These are phyloP conservation scores for Calonectria pseudoturangicola DNA, from an alignment of 2,329 filamentous ascomycete genomes.

Conservation along the genomic window DNA sequence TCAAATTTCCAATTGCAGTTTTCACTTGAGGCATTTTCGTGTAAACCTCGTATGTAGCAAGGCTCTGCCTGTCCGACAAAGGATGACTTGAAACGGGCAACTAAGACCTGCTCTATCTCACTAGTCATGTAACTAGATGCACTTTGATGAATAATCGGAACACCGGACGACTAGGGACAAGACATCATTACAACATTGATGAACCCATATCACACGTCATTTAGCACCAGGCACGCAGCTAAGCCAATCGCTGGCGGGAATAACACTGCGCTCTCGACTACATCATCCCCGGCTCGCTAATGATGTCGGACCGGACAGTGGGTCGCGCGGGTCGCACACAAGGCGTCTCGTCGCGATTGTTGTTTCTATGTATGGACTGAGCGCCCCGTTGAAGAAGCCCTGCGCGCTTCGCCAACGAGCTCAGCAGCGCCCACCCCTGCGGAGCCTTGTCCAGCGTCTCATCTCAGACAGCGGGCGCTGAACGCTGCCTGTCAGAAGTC, in stretches of 20 bases:
- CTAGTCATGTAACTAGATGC: neutral
- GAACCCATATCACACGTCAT: neutral
- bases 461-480: neutral
- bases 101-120: slow-evolving; percentile 2
- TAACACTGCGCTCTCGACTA: neutral
- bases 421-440: slow-evolving; percentile 13
- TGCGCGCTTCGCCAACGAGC: slow-evolving; percentile 9
- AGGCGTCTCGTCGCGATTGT: neutral
- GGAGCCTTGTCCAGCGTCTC: slow-evolving; percentile 13
- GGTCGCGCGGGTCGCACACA: slow-evolving; percentile 4
- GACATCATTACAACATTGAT: neutral
- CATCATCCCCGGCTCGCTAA: slow-evolving; percentile 2
- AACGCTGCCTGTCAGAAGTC: slow-evolving; percentile 7
- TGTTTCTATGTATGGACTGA: neutral
- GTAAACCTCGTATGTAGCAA: neutral
- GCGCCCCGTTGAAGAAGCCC: slow-evolving; percentile 22
- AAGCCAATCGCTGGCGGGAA: neutral
- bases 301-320: neutral
- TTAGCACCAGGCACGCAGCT: neutral
- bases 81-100: slow-evolving; percentile 16
- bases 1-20: neutral
- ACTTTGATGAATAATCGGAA: slow-evolving; percentile 7
- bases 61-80: slow-evolving; percentile 8
- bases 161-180: slow-evolving; percentile 1
- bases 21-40: slow-evolving; percentile 8